Evolutionary conservation across 1,284 basidiomycete genomes (phyloP), one percentile per base, ranked within the genome.

Genomic region (Flammula alnicola): DNA sequence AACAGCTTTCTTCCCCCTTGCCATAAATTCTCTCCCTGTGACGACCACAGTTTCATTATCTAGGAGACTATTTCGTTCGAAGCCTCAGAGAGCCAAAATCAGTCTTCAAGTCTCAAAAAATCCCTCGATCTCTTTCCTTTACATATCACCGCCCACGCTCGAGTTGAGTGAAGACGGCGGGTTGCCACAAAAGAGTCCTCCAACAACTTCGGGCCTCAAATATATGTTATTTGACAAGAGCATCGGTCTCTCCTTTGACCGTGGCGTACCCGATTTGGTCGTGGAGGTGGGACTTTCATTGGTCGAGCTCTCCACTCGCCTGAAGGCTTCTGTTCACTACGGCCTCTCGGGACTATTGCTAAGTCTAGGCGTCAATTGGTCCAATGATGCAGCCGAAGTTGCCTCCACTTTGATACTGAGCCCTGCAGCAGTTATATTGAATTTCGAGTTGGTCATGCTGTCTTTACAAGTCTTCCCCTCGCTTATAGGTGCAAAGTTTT

Each of bases 121-220:
- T 30, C 70, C 71, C 5, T 62, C 63, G 25, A 50, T 71, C 30
- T 54, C 66, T n/a, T 59, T 74, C 43, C 60, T 62, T 40, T 60
- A 72, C 44, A 35, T 62, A 17, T 67, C 64, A 6, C 68, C 69
- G 8, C 56, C 62, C 7, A 58, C 61, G n/a, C 57, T 71, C 27
- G 61, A 58, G 11, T 36, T 61, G 29, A 31, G 39, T 3, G 53
- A 55, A 17, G 57, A 58, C 8, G 51, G 58, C 10, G 41, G 38
- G 9, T 31, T 51, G 1, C 52, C 52, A n/a, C 44, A 31, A 19
- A 50, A 57, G 41, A 47, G 55, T n/a, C 59, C 66, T 17, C 70
- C 68, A 4, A 73, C 72, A 20, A 57, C 60, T n/a, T 69, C 67
- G 19, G 73, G 74, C 6, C 49, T 74, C 11, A 62, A 59, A 47